These are phyloP conservation scores for Chalciporus piperatus DNA, from an alignment of 768 basidiomycete species.

Conservation along the genomic window DNA sequence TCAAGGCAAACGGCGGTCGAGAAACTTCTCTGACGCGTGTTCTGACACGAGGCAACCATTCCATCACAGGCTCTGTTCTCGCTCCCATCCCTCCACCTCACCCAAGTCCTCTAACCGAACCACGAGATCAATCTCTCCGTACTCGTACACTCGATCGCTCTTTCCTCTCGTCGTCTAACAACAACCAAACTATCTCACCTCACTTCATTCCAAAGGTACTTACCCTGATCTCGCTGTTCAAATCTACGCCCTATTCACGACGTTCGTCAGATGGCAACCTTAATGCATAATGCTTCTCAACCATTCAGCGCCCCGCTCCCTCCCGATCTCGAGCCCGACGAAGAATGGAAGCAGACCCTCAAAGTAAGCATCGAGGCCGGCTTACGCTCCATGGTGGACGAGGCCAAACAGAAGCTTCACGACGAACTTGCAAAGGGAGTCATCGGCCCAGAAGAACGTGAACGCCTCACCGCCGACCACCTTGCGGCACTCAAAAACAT, in stretches of 20 bases:
- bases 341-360: constrained; percentile 50
- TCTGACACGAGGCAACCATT: constrained; percentile 54
- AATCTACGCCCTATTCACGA: constrained; percentile 4
- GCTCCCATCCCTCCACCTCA: constrained; percentile 17
- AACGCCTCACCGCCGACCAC: constrained; percentile 40
- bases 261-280: constrained; percentile 22
- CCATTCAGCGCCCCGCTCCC: constrained; percentile 7
- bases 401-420: constrained; percentile 59
- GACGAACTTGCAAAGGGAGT: constrained; percentile 46
- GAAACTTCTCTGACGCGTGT: constrained; percentile 42
- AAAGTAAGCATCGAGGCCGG: constrained; percentile 51
- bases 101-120: constrained; percentile 14
- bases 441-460: constrained; percentile 31
- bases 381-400: constrained; percentile 44
- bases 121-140: constrained; percentile 11
- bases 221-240: too few species aligned
- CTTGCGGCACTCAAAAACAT: constrained; percentile 42
- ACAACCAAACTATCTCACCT: background rate
- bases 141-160: constrained; percentile 8
- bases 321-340: constrained; percentile 47
- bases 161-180: constrained; percentile 4
- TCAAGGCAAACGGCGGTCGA: background rate
- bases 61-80: constrained; percentile 35
- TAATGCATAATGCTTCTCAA: constrained; percentile 17
- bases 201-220: background rate